Percentiles rank a stretch among this genome's conserved stretches.
Conservation (phyloP, 176 grass and related monocot genomes). For the Carex parvula region DNA sequence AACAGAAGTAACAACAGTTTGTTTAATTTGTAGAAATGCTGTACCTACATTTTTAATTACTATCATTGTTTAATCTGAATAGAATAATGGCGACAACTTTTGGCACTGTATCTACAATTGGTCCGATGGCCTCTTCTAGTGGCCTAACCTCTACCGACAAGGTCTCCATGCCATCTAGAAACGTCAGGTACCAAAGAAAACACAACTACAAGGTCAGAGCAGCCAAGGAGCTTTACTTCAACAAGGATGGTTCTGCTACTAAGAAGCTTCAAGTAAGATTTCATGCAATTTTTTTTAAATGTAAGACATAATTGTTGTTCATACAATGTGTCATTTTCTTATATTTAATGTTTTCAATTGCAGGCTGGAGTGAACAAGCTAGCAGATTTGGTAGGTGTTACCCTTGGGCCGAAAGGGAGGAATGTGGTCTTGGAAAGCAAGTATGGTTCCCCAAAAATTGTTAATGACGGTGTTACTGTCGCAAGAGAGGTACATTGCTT, state of each 20-base stretch:
- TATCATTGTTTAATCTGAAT: not conserved
- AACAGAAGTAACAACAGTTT: not conserved
- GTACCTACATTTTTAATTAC: not conserved
- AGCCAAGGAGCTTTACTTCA: conserved; percentile 94
- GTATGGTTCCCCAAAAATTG: conserved; percentile 90
- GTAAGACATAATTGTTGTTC: not conserved
- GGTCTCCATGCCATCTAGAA: conserved; percentile 40
- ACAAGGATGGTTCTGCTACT: conserved; percentile 91
- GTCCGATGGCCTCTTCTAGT: conserved; percentile 62
- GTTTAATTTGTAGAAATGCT: not conserved
- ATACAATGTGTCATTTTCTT: not conserved
- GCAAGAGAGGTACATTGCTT: conserved; percentile 31
- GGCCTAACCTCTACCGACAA: conserved; percentile 37
- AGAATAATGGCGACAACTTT: conserved; percentile 75
- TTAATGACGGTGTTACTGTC: conserved; percentile 60
- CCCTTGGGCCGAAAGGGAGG: conserved; percentile 87
- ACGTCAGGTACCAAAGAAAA: conserved; percentile 42
- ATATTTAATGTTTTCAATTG: conserved; percentile 3
- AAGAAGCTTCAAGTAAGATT: conserved; percentile 75
- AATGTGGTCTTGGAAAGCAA: conserved; percentile 96
- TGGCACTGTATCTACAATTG: conserved; percentile 56
- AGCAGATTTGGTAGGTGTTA: conserved; percentile 84
- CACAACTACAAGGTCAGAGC: conserved; percentile 51
- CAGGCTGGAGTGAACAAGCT: conserved; percentile 89
- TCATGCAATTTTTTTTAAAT: not conserved